phyloP scores from a whole-genome alignment of 495 filamentous ascomycete species.

The Hypoxylon lenormandii region DNA sequence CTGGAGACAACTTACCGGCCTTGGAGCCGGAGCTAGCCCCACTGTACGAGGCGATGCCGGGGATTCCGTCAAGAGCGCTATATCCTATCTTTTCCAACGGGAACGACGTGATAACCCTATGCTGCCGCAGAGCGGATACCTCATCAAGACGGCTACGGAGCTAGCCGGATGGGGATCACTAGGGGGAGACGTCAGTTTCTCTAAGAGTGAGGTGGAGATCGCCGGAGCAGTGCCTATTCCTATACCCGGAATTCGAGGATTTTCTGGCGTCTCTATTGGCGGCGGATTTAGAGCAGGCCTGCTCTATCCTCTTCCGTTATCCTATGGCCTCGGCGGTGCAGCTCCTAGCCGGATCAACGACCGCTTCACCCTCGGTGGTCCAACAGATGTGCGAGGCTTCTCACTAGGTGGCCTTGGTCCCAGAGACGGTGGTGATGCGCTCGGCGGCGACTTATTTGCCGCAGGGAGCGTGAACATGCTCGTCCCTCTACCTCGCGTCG shows the following conservation, averaged over 20 bases:
- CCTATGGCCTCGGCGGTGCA: constrained; percentile 69
- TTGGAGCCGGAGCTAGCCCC: constrained; percentile 78
- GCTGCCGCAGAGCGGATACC: constrained; percentile 82
- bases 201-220: constrained; percentile 85
- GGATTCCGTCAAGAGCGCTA: constrained; percentile 86
- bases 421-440: constrained; percentile 82
- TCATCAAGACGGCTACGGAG: constrained; percentile 79
- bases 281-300: constrained; percentile 67
- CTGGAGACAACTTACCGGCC: constrained; percentile 88
- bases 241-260: constrained; percentile 71
- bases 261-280: constrained; percentile 74
- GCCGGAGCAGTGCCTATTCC: constrained; percentile 78
- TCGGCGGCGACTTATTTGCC: constrained; percentile 91
- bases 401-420: constrained; percentile 87
- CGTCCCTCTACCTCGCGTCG: constrained; percentile 82
- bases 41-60: constrained; percentile 86
- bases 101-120: constrained; percentile 84
- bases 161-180: constrained; percentile 87
- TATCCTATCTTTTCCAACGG: constrained; percentile 81
- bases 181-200: constrained; percentile 89
- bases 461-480: constrained; percentile 86
- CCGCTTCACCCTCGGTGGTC: constrained; percentile 92
- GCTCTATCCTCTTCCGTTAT: constrained; percentile 66
- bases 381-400: constrained; percentile 94
- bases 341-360: constrained; percentile 85